phyloP scores from a whole-genome alignment of 306 rosid genomes.

The Senna siamea region DNA sequence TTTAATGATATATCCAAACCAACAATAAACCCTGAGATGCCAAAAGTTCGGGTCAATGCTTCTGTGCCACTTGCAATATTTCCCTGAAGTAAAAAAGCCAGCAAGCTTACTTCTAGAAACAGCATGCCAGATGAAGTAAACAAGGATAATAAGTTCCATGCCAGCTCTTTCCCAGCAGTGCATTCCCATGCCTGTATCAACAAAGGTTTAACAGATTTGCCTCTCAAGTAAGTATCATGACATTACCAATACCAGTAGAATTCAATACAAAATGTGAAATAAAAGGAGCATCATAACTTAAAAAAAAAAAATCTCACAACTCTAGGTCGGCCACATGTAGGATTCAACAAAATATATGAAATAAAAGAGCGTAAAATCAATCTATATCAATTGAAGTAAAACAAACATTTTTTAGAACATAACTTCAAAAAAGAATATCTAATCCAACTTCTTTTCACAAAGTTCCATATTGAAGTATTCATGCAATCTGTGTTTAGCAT shows the following conservation, averaged over 20 bases:
- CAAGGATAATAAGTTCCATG: constrained; percentile 63
- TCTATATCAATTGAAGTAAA: not conserved
- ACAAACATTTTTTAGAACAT: not conserved
- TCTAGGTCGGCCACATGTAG: not conserved
- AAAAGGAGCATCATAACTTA: not conserved
- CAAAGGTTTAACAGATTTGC: too few relatives aligned
- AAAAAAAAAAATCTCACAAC: too few relatives aligned
- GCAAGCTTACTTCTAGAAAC: constrained; percentile 75
- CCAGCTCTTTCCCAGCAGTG: constrained; percentile 56
- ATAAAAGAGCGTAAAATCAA: not conserved
- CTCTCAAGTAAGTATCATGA: not conserved
- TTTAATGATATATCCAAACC: constrained; percentile 66
- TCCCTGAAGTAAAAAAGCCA: constrained; percentile 75
- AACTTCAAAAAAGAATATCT: too few relatives aligned
- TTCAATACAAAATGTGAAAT: too few relatives aligned
- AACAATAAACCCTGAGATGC: constrained; percentile 62
- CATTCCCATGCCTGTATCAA: constrained; percentile 72
- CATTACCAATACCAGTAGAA: not conserved
- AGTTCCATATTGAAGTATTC: not conserved
- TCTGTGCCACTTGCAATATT: constrained; percentile 62
- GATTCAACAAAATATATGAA: not conserved
- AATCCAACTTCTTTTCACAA: not conserved
- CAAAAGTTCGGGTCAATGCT: constrained; percentile 62
- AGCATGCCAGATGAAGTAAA: constrained; percentile 75
- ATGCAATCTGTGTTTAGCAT: not conserved